These are phyloP conservation scores for Paramecium primaurelia DNA, from an alignment of 73 alveolate species.

Conservation along the genomic window DNA sequence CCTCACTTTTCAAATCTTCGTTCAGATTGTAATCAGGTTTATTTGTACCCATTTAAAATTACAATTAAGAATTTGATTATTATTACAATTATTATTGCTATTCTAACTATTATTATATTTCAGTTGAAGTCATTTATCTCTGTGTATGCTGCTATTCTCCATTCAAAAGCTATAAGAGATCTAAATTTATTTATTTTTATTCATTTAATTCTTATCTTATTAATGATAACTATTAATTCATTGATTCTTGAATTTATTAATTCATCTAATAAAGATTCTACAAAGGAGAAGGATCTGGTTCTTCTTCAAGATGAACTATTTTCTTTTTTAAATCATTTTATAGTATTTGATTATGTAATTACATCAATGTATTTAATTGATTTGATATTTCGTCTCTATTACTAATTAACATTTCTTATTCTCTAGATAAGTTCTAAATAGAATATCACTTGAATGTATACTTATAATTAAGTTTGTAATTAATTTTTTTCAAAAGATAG, in stretches of 20 bases:
- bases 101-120: not conserved
- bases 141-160: not conserved
- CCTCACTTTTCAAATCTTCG: not conserved
- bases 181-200: conserved; percentile 19
- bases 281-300: not conserved
- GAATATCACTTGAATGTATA: not conserved
- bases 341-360: conserved; percentile 6
- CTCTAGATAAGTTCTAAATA: not conserved
- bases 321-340: conserved; percentile 25
- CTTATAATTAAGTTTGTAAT: not conserved
- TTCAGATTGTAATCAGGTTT: not conserved
- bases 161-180: not conserved
- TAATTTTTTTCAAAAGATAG: not conserved
- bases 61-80: not conserved
- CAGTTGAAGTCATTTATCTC: not conserved
- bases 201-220: conserved; percentile 12
- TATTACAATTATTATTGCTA: not conserved
- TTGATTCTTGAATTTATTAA: not conserved
- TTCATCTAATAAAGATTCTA: not conserved
- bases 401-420: not conserved
- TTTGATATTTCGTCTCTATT: not conserved
- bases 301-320: not conserved
- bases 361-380: not conserved
- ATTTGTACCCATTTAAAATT: not conserved
- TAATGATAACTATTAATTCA: not conserved